Percentiles rank a stretch among this genome's conserved stretches.
These are phyloP conservation scores for Komagataella pastoris DNA, from an alignment of 805 yeast species.

Conservation along the genomic window DNA sequence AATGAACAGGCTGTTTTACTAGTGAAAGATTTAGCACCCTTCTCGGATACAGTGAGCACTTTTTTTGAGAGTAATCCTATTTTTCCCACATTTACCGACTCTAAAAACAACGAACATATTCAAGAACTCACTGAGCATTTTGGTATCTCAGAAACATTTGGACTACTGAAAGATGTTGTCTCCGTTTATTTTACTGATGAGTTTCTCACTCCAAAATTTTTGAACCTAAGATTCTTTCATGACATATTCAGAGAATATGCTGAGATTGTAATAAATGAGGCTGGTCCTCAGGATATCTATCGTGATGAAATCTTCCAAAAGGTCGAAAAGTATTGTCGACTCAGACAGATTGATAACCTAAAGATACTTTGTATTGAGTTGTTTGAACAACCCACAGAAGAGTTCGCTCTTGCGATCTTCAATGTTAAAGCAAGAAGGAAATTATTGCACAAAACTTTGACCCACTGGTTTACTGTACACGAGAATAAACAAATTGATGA, in stretches of 20 bases:
- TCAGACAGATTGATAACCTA: background rate
- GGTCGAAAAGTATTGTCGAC: conserved; percentile 1
- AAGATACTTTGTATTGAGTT: background rate
- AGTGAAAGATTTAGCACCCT: background rate
- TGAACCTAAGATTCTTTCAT: background rate
- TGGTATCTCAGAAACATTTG: background rate
- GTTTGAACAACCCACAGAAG: background rate
- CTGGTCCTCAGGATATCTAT: background rate
- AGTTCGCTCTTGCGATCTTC: background rate
- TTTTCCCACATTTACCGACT: background rate
- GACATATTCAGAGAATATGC: background rate
- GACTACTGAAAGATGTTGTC: background rate
- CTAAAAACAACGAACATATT: background rate
- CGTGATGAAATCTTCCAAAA: conserved; percentile 2
- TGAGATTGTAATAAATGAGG: background rate
- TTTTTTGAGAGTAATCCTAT: background rate
- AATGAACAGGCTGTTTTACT: background rate
- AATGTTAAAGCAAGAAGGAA: background rate
- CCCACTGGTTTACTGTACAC: background rate
- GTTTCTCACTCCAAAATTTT: background rate
- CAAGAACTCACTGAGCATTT: background rate
- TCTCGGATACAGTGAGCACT: background rate
- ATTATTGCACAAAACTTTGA: background rate
- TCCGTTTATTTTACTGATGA: background rate
- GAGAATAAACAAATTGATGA: background rate